Conservation (phyloP, 179 eudicot species). For the Beta macrorhiza region DNA sequence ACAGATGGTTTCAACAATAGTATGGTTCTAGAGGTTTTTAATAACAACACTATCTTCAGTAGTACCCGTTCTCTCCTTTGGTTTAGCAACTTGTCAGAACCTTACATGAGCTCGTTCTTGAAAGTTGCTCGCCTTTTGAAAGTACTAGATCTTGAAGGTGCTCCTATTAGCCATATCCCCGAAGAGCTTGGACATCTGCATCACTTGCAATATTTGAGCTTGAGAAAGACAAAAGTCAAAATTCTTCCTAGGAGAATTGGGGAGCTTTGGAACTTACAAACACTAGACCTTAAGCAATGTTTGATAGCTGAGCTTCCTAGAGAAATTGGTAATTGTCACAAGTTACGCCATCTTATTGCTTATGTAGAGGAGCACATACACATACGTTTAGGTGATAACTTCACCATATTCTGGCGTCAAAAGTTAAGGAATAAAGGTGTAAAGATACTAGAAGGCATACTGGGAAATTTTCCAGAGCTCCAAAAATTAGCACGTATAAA, state of each 20-base stretch:
- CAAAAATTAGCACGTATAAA: background rate
- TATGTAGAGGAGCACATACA: too few relatives aligned
- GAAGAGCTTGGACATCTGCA: background rate
- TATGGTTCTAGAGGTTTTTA: too few relatives aligned
- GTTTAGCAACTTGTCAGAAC: background rate
- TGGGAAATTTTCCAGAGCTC: background rate
- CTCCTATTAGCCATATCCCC: background rate
- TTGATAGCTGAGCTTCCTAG: background rate
- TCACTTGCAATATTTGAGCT: constrained; percentile 3
- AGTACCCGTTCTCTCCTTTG: constrained; percentile 6
- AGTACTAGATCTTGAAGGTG: constrained; percentile 3
- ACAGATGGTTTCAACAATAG: too few relatives aligned
- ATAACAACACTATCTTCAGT: too few relatives aligned
- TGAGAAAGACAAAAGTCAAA: constrained; percentile 7
- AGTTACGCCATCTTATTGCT: constrained; percentile 10
- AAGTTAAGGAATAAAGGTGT: background rate
- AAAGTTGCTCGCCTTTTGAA: background rate
- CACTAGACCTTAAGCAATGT: constrained; percentile 9
- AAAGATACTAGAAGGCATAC: background rate
- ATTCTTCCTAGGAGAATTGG: background rate
- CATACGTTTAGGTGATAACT: background rate
- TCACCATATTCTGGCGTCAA: too few relatives aligned
- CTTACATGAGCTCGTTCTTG: too few relatives aligned
- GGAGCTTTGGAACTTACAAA: constrained; percentile 8
- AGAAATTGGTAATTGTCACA: background rate